Percentiles rank a stretch among this genome's conserved stretches.
Conservation (phyloP, 2,329 filamentous ascomycete species). For the Curvularia lunata region DNA sequence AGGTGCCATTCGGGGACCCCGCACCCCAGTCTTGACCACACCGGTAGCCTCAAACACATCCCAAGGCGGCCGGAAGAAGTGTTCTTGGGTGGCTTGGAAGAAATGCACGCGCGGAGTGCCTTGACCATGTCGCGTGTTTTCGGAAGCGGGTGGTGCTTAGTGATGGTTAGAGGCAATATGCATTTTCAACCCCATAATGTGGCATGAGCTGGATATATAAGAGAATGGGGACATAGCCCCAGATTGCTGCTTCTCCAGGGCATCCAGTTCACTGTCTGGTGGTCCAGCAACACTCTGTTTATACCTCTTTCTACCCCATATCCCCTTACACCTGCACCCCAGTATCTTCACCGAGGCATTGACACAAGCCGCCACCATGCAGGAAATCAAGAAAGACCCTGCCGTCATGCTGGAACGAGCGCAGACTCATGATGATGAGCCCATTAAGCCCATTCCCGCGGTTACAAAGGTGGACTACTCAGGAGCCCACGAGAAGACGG, state of each 20-base stretch:
- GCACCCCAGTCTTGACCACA: conserved; percentile 11
- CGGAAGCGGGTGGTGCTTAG: conserved; percentile 18
- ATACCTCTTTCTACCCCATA: conserved; percentile 2
- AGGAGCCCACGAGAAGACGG: conserved; percentile 45
- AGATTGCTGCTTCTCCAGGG: conserved; percentile 32
- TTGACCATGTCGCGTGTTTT: conserved; percentile 18
- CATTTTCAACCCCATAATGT: conserved; percentile 1
- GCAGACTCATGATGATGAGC: conserved; percentile 29
- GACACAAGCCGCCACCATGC: conserved; percentile 14
- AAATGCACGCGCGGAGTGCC: conserved; percentile 22
- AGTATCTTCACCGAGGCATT: background rate
- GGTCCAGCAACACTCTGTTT: conserved; percentile 22
- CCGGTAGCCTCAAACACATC: conserved; percentile 16
- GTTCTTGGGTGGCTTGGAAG: conserved; percentile 32
- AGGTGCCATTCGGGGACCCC: conserved; percentile 21
- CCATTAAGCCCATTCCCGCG: conserved; percentile 32
- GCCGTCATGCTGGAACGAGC: conserved; percentile 37
- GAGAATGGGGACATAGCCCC: conserved; percentile 25
- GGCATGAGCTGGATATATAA: conserved; percentile 23
- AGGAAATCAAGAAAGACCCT: conserved; percentile 35
- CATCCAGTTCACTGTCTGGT: conserved; percentile 28
- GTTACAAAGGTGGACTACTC: conserved; percentile 43
- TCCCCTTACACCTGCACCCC: background rate
- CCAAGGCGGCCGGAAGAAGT: conserved; percentile 34
- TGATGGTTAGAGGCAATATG: conserved; percentile 6